Evolutionary conservation across 495 filamentous ascomycete species (phyloP).

Genomic region (Penicillium diatomitis): DNA sequence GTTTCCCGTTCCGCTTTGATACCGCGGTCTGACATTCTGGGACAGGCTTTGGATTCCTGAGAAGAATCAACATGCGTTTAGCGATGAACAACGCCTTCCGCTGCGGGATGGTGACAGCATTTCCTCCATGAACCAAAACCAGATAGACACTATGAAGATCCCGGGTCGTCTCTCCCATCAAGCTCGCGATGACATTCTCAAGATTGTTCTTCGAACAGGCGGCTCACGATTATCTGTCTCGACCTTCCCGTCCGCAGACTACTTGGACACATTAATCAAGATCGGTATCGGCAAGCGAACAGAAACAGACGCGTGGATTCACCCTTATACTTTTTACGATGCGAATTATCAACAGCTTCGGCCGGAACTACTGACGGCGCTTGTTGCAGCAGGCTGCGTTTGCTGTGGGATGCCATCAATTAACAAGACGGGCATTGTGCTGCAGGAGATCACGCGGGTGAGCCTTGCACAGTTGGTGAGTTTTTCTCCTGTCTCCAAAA

Average conservation of each 20-base stretch:
- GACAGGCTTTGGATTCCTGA: constrained; percentile 19
- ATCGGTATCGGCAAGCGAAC: constrained; percentile 45
- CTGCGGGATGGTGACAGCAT: constrained; percentile 18
- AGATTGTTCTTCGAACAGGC: constrained; percentile 14
- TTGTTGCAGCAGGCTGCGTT: constrained; percentile 47
- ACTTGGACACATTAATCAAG: constrained; percentile 51
- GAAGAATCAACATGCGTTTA: constrained; percentile 23
- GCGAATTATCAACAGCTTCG: constrained; percentile 32
- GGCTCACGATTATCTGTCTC: constrained; percentile 38
- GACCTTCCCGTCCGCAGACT: constrained; percentile 46
- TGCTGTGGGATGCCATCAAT: constrained; percentile 43
- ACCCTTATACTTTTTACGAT: constrained; percentile 43
- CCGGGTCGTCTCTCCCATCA: constrained; percentile 12
- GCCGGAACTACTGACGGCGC: constrained; percentile 44
- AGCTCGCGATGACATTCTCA: constrained; percentile 19
- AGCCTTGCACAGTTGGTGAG: constrained; percentile 33
- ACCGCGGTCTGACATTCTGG: background rate
- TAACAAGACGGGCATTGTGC: constrained; percentile 48
- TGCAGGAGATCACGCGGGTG: constrained; percentile 45
- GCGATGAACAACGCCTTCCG: constrained; percentile 15
- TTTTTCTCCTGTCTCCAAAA: too few species aligned
- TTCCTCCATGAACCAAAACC: constrained; percentile 6
- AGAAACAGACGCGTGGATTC: constrained; percentile 48
- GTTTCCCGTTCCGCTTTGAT: too few species aligned
- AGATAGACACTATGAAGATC: constrained; percentile 15